Evolutionary conservation across 352 stramenopile genomes (phyloP).

Genomic region (Phytophthora europaea): DNA sequence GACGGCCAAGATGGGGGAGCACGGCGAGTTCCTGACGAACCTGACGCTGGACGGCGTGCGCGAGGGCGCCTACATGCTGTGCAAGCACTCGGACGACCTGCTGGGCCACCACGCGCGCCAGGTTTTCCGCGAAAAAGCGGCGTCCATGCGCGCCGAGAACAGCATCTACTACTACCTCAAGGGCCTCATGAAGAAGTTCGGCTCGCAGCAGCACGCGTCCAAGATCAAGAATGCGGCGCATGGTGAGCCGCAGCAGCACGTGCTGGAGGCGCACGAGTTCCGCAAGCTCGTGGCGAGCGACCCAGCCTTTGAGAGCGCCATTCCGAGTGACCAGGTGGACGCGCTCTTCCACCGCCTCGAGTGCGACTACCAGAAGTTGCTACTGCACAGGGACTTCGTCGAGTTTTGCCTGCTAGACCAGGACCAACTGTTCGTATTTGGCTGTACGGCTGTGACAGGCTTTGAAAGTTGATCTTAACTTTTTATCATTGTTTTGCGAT

Average conservation of each 20-base stretch:
- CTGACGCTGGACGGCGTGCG: constrained; percentile 85
- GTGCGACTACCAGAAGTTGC: constrained; percentile 56
- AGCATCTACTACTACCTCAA: constrained; percentile 90
- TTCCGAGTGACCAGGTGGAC: constrained; percentile 77
- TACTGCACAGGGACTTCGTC: constrained; percentile 79
- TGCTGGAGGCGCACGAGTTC: constrained; percentile 78
- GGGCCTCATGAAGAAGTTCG: constrained; percentile 81
- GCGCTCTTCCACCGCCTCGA: constrained; percentile 83
- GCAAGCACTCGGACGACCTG: constrained; percentile 86
- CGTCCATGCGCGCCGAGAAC: constrained; percentile 84
- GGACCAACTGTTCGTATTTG: constrained; percentile 70
- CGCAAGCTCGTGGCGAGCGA: constrained; percentile 84
- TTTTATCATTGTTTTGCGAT: constrained; percentile 1
- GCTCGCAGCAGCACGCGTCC: constrained; percentile 48
- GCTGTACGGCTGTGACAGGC: background rate
- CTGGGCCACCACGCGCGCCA: constrained; percentile 83
- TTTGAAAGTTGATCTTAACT: background rate
- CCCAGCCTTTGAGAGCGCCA: constrained; percentile 75
- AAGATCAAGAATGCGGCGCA: constrained; percentile 52
- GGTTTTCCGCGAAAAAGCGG: constrained; percentile 87
- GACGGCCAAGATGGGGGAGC: constrained; percentile 38
- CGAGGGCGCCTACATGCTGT: constrained; percentile 85
- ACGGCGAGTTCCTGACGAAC: constrained; percentile 66
- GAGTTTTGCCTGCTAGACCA: constrained; percentile 87
- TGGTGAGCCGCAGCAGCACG: constrained; percentile 52